Evolutionary conservation across 352 stramenopile species (phyloP).

Genomic region (Pythium phragmiticola): DNA sequence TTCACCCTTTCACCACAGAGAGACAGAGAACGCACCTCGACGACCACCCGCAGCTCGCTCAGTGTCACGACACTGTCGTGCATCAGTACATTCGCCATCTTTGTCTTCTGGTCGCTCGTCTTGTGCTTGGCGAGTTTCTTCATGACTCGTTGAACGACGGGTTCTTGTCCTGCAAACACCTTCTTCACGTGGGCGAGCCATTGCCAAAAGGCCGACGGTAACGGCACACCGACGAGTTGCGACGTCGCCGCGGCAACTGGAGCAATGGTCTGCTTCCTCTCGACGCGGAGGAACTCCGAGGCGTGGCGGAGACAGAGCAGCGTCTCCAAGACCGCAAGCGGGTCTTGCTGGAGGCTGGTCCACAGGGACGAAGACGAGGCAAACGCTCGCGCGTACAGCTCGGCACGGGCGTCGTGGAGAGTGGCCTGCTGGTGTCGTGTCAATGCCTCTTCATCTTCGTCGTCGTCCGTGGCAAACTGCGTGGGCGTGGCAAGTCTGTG

Average conservation of each 20-base stretch:
- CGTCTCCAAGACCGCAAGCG: conserved; percentile 27
- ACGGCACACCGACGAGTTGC: conserved; percentile 39
- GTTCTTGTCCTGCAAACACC: conserved; percentile 20
- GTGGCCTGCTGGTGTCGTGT: conserved; percentile 30
- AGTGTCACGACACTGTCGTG: conserved; percentile 43
- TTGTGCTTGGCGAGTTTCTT: conserved; percentile 37
- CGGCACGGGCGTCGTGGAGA: conserved; percentile 43
- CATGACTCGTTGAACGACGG: conserved; percentile 25
- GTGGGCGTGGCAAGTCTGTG: conserved; percentile 41
- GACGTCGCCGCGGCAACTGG: conserved; percentile 45
- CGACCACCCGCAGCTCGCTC: conserved; percentile 38
- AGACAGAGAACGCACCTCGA: conserved; percentile 29
- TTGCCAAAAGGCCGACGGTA: conserved; percentile 44
- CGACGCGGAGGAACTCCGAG: conserved; percentile 53
- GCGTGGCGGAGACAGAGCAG: conserved; percentile 55
- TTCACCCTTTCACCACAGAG: background rate
- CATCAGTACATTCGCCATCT: conserved; percentile 49
- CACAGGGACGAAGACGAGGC: conserved; percentile 25
- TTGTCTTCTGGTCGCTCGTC: conserved; percentile 10
- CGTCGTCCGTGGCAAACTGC: conserved; percentile 33
- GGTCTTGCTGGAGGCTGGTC: conserved; percentile 25
- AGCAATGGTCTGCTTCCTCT: conserved; percentile 43
- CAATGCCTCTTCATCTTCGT: conserved; percentile 32
- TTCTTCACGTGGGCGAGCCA: conserved; percentile 53
- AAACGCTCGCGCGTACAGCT: conserved; percentile 58